Conservation (phyloP, 2,329 filamentous ascomycete genomes). For the Chaetomiaceae sp. region DNA sequence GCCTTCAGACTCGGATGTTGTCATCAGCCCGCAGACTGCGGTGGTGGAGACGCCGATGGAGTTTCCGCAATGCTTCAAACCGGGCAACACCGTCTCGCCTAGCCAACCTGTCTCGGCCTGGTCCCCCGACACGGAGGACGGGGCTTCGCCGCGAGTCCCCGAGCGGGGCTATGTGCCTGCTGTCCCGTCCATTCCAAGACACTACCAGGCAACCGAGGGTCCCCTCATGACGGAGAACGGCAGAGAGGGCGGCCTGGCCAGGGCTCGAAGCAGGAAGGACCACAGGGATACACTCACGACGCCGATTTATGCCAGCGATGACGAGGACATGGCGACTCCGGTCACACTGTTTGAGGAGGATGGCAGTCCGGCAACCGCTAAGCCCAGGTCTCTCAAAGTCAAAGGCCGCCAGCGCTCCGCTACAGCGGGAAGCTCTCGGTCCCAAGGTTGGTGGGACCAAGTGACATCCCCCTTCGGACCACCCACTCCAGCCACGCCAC, state of each 20-base stretch:
- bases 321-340: conserved; percentile 47
- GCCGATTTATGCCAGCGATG: conserved; percentile 35
- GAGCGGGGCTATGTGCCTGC: conserved; percentile 44
- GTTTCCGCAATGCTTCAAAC: conserved; percentile 24
- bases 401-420: conserved; percentile 32
- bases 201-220: conserved; percentile 12
- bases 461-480: conserved; percentile 63
- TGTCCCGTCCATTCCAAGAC: conserved; percentile 50
- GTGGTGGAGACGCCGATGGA: conserved; percentile 36
- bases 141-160: conserved; percentile 32
- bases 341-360: conserved; percentile 68
- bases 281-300: conserved; percentile 13
- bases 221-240: conserved; percentile 30
- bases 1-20: conserved; percentile 45
- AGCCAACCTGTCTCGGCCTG: conserved; percentile 44
- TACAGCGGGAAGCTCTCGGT: conserved; percentile 50
- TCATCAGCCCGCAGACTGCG: conserved; percentile 47
- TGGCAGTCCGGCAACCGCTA: conserved; percentile 38
- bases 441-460: conserved; percentile 72
- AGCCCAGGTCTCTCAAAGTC: conserved; percentile 33
- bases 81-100: conserved; percentile 30
- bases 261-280: conserved; percentile 6
- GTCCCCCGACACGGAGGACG: conserved; percentile 57
- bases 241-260: conserved; percentile 37
- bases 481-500: conserved; percentile 36